These are phyloP conservation scores for Phytophthora pini DNA, from an alignment of 352 stramenopile species.

Conservation along the genomic window DNA sequence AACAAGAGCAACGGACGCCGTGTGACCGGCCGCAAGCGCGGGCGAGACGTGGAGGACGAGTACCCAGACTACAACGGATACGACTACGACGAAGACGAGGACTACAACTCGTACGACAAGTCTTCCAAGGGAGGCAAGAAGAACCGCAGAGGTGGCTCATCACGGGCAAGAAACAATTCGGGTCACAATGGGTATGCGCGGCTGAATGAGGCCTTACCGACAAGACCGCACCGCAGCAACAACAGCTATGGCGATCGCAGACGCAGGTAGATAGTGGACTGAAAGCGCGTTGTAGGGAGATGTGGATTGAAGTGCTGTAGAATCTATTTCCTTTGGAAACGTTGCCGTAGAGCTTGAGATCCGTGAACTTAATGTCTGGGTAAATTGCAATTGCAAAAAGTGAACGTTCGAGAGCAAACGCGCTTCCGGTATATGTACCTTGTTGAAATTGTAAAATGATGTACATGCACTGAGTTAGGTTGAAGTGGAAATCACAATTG, in stretches of 20 bases:
- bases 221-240: conserved; percentile 33
- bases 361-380: conserved; percentile 83
- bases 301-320: conserved; percentile 18
- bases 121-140: conserved; percentile 36
- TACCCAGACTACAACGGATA: conserved; percentile 51
- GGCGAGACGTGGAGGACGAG: conserved; percentile 51
- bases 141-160: conserved; percentile 22
- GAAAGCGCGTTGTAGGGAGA: conserved; percentile 13
- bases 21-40: conserved; percentile 54
- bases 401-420: too few species aligned
- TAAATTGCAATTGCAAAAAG: too few species aligned
- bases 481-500: too few species aligned
- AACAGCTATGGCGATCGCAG: conserved; percentile 36
- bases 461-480: too few species aligned
- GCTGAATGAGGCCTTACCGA: conserved; percentile 46
- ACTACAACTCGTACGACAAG: conserved; percentile 43
- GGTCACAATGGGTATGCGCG: conserved; percentile 33
- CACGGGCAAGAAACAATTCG: conserved; percentile 29
- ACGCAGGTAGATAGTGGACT: conserved; percentile 33
- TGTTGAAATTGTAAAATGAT: too few species aligned
- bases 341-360: conserved; percentile 56
- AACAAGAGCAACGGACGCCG: conserved; percentile 30
- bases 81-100: conserved; percentile 47
- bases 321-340: conserved; percentile 49
- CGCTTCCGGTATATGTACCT: too few species aligned